Evolutionary conservation across 306 rosid genomes (phyloP).

Genomic region (Myrica gale): DNA sequence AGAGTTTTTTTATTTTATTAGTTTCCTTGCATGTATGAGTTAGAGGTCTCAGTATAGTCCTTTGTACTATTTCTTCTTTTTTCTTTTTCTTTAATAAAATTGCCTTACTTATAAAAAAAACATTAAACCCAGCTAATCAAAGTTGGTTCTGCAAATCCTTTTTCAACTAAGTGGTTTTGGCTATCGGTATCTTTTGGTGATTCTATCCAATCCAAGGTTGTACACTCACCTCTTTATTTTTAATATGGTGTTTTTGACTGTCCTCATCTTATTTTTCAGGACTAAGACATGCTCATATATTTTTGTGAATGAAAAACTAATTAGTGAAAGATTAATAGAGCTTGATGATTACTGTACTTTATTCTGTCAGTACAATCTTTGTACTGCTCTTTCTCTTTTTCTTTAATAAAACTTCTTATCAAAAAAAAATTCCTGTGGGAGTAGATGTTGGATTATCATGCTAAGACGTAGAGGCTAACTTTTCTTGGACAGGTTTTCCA

Average conservation of each 20-base stretch:
- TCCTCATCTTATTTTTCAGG: background rate
- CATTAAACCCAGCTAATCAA: background rate
- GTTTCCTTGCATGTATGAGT: too few relatives aligned
- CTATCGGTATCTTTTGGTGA: background rate
- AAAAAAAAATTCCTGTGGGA: slow-evolving; percentile 17
- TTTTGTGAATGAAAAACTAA: background rate
- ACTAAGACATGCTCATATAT: background rate
- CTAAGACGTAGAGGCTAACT: slow-evolving; percentile 17
- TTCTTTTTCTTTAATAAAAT: too few relatives aligned
- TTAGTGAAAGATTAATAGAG: background rate
- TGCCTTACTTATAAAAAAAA: too few relatives aligned
- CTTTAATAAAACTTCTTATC: too few relatives aligned
- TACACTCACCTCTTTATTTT: background rate
- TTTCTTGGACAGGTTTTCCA: slow-evolving; percentile 69
- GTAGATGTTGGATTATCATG: slow-evolving; percentile 3
- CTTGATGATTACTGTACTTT: slow-evolving; percentile 17
- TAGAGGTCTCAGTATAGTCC: too few relatives aligned
- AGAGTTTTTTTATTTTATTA: too few relatives aligned
- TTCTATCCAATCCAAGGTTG: background rate
- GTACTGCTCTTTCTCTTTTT: too few relatives aligned
- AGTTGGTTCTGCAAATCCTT: background rate
- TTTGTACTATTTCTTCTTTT: too few relatives aligned
- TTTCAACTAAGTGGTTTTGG: background rate
- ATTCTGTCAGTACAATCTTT: too few relatives aligned
- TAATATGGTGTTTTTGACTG: background rate